Evolutionary conservation across 257 asterid genomes (phyloP), one percentile per base, ranked within the genome.

Genomic region (Solanum bulbocastanum): DNA sequence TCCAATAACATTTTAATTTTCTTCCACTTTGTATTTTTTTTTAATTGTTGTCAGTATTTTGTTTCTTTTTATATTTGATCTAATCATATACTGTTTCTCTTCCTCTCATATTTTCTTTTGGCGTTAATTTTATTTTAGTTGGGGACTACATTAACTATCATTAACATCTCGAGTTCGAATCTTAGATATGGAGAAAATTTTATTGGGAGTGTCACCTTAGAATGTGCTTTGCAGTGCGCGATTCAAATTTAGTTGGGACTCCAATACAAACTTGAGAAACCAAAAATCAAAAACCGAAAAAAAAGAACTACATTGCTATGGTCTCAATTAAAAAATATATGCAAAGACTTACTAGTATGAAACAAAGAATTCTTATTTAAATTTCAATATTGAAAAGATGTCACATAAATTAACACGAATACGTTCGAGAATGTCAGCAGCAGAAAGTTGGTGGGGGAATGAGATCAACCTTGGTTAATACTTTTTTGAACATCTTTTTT

Each of bases 381-480:
- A 56, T 56, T 18, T 6, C 5, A 18, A 49, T 13, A 44, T 49
- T 56, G 11, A 20, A 56, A 56, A 56, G 11, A 18, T 56, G 11
- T 56, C 65, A 20, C 11, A 3, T 20, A 56, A 56, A 56, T 56
- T 56, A 6, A 56, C 23, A 56, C 10, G n/a, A 18, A 18, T 6
- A 6, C 1, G 65, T 18, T 0, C 6, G 88, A 83, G 58, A 27
- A 83, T 87, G 90, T 87, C 87, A 83, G 89, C 5, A 22, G 69
- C 44, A 27, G 78, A 83, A 76, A 84, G 56, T 39, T 5, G 35
- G 58, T 23, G 56, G 23, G 71, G 81, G 20, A 85, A 83, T 58
- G 88, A 87, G 86, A 91, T 92, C 92, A 90, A 88, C 89, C 36
- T 86, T 83, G 94, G 79, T 79, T 73, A 33, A 33, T 62, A 18